phyloP scores from a whole-genome alignment of 106 monocot genomes.

The Dioscorea alata region DNA sequence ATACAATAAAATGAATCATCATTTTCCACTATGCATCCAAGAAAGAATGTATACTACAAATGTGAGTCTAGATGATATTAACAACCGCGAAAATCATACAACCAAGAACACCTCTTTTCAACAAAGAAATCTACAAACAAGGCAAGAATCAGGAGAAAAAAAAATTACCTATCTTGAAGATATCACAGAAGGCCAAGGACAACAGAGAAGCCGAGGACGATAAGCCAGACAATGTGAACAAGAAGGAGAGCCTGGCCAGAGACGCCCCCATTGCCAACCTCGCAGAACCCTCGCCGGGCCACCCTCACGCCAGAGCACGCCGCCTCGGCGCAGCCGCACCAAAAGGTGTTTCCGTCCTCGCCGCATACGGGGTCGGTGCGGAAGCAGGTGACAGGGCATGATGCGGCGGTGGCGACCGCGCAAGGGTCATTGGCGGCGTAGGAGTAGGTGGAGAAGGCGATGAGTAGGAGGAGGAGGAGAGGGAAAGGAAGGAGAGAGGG shows the following conservation, averaged over 20 bases:
- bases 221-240: constrained; percentile 88
- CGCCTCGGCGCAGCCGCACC: constrained; percentile 74
- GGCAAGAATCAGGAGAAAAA: too few relatives aligned
- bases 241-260: constrained; percentile 85
- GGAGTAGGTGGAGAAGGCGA: not conserved
- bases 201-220: constrained; percentile 80
- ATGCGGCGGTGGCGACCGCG: constrained; percentile 2
- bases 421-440: constrained; percentile 9
- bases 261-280: constrained; percentile 38
- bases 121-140: too few relatives aligned
- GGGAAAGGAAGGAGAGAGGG: not conserved
- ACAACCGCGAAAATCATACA: too few relatives aligned
- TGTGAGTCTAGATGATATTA: too few relatives aligned
- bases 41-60: too few relatives aligned
- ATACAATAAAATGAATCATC: too few relatives aligned
- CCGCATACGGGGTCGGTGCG: constrained; percentile 70
- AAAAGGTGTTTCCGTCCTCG: constrained; percentile 63
- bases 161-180: not conserved
- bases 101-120: too few relatives aligned
- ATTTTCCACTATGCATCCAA: too few relatives aligned
- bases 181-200: constrained; percentile 61
- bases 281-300: constrained; percentile 57
- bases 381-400: constrained; percentile 58
- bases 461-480: constrained; percentile 1
- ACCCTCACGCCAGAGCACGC: constrained; percentile 62